Evolutionary conservation across 345 rosid species (phyloP).

Genomic region (Mercurialis annua): DNA sequence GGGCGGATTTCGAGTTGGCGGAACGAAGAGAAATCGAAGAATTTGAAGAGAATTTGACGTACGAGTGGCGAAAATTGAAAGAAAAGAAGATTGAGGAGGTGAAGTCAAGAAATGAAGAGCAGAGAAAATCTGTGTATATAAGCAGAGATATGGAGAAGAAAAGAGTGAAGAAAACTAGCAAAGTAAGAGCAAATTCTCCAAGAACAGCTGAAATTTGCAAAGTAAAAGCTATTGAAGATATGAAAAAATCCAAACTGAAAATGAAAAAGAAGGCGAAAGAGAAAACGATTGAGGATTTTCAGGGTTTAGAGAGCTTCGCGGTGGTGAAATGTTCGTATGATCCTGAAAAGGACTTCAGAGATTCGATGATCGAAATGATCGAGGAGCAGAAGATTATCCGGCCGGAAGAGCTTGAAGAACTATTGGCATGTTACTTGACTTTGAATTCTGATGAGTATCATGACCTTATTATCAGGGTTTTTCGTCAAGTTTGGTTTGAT

Average conservation of each 20-base stretch:
- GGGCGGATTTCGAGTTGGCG: constrained; percentile 23
- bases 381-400: constrained; percentile 51
- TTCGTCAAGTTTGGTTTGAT: constrained; percentile 70
- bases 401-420: constrained; percentile 74
- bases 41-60: constrained; percentile 23
- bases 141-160: constrained; percentile 47
- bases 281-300: constrained; percentile 25
- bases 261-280: constrained; percentile 39
- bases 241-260: constrained; percentile 56
- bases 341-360: constrained; percentile 77
- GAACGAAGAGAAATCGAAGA: constrained; percentile 25
- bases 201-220: constrained; percentile 56
- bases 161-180: constrained; percentile 46
- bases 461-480: constrained; percentile 81
- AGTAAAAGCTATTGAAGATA: constrained; percentile 56
- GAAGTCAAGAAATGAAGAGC: constrained; percentile 46
- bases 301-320: constrained; percentile 56
- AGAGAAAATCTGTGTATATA: constrained; percentile 64
- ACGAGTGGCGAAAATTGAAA: constrained; percentile 39
- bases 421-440: constrained; percentile 78
- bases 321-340: constrained; percentile 67
- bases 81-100: constrained; percentile 43
- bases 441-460: constrained; percentile 69
- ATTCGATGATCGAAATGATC: constrained; percentile 91
- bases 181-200: constrained; percentile 55